phyloP scores from a whole-genome alignment of 768 basidiomycete genomes.

The Tricholoma furcatifolium region DNA sequence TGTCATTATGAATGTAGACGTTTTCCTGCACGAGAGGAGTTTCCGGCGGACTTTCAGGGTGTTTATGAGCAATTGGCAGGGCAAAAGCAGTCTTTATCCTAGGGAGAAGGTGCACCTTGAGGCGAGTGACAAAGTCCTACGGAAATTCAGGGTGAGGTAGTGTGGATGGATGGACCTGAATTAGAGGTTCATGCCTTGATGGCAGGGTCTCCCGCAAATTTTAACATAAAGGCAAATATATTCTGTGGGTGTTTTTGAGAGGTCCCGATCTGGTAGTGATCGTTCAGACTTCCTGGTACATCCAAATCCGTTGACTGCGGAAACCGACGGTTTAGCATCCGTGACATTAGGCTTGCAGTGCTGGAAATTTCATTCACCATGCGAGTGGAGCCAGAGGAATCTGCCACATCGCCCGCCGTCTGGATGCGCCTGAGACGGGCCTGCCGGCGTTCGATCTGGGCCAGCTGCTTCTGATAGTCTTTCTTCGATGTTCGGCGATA shows the following conservation, averaged over 20 bases:
- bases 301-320: too few species aligned
- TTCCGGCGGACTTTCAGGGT: not conserved
- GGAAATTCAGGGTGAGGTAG: not conserved
- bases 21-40: not conserved
- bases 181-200: not conserved
- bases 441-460: conserved; percentile 3
- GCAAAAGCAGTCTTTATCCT: not conserved
- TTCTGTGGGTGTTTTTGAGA: too few species aligned
- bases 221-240: too few species aligned
- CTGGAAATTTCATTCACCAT: too few species aligned
- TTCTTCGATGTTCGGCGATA: conserved; percentile 5
- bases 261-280: too few species aligned
- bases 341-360: too few species aligned
- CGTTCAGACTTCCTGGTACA: too few species aligned
- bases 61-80: too few species aligned
- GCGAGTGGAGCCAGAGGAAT: not conserved
- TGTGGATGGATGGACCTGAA: not conserved
- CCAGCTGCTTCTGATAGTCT: too few species aligned
- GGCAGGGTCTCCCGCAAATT: too few species aligned
- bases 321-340: too few species aligned
- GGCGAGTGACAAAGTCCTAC: conserved; percentile 1
- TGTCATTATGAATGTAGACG: conserved; percentile 14
- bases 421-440: conserved; percentile 1
- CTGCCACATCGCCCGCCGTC: not conserved
- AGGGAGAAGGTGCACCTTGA: conserved; percentile 7